Evolutionary conservation across 2,329 filamentous ascomycete species (phyloP), one percentile per base, ranked within the genome.

Genomic region (Saccharata proteae): DNA sequence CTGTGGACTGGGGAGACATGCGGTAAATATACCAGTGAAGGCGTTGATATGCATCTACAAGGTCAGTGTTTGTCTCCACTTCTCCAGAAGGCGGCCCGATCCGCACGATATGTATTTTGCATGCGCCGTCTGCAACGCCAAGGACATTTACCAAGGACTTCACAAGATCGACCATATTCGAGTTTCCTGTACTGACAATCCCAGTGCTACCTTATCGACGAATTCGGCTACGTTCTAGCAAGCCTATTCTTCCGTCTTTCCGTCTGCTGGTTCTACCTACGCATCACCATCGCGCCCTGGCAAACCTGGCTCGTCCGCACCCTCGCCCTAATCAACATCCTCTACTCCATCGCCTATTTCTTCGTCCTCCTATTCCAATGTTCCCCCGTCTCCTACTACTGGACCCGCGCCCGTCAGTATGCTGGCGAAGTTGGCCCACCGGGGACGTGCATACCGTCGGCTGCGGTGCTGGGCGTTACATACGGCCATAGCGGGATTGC

Each of bases 351-450:
- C 12, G 12, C 16, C 11, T 23, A 27, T 6, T 10, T 14, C 12
- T 23, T 35, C 15, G 10, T 26, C n/a, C 18, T 31, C 3, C 12
- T 18, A 6, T 18, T 31, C 28, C 33, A 35, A 15, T 35, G 33
- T 20, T 7, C 6, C 4, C 28, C 33, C 5, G 5, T 24, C 17
- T 6, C 33, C 2, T 23, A 16, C 14, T 35, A 17, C 23, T 35
- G 33, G 33, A 26, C 28, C 11, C 28, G 33, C 22, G 23, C 23
- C 28, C 33, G 33, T n/a, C 29, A 32, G 16, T 6, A 25, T 6
- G 12, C 16, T 6, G 21, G 21, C 22, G 23, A 21, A 14, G 26
- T 25, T 16, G 29, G 29, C n/a, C n/a, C n/a, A n/a, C n/a, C n/a
- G n/a, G n/a, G n/a, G n/a, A 12, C 22, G 13, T 32, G 29, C 16